Base-by-base conservation (phyloP, 2,329 filamentous ascomycete species). In the Ascocoryne sarcoides region DNA sequence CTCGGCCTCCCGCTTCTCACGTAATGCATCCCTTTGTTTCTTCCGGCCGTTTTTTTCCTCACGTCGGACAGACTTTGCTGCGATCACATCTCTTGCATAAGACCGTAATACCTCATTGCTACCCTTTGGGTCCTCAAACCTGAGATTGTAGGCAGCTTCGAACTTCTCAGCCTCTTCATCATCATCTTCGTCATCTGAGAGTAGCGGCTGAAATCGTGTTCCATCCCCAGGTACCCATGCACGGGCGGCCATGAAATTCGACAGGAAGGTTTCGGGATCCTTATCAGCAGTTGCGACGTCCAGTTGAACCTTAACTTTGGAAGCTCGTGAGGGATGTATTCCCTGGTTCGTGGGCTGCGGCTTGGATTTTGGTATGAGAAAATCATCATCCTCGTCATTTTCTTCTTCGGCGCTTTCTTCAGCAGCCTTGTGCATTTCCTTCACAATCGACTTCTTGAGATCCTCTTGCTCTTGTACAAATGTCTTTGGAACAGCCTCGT, bases 81-180 rank as follows among this genome's bases (percentile, higher is more conserved):
- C 81, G 28, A 84, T 82, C 14, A 87, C 73, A 59, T 94, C 87
- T 76, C 90, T 82, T 41, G 90, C 83, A 64, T 95, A 94, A 4
- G 89, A 87, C 56, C 83, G 79, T 21, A 98, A 69, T 36, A 84
- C 80, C 63, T 95, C 87, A 58, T 95, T 95, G 54, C 85, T 80
- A 58, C 85, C 88, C 44, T 75, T 75, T 0, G 92, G 88, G 54
- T 96, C 85, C 60, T 98, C 92, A 57, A 98, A 98, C 23, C 92
- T 83, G 64, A 95, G 66, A 65, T 98, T 98, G 67, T 95, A 98
- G 4, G 89, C 89, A 49, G 84, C 75, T 65, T 98, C 92, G 56
- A 90, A 94, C 45, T 82, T 78, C 32, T 96, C 90, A 18, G 89
- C 89, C 33, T 76, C 73, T 19, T 75, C 72, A 20, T 84, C 77